Conservation (phyloP, 2,329 filamentous ascomycete genomes). For the Aspergillus intermedius region DNA sequence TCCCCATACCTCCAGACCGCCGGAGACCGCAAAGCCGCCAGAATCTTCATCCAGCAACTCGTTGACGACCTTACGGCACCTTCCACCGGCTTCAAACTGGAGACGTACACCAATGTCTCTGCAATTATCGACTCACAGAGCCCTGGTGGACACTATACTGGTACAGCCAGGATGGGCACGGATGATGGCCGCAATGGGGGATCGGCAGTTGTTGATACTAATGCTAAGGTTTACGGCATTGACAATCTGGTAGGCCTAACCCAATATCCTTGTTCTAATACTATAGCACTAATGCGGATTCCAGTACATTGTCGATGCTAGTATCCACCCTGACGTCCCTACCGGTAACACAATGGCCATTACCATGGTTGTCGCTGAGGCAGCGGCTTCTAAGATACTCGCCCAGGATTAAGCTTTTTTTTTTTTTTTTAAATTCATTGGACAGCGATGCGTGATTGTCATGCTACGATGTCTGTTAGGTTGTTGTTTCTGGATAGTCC, state of each 20-base stretch:
- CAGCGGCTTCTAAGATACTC: constrained; percentile 42
- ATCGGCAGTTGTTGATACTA: constrained; percentile 55
- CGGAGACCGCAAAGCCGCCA: constrained; percentile 17
- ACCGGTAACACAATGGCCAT: constrained; percentile 62
- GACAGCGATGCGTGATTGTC: no score
- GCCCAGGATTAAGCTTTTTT: constrained; percentile 30
- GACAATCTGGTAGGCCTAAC: constrained; percentile 48
- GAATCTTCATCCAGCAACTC: constrained; percentile 14
- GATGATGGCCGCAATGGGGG: constrained; percentile 52
- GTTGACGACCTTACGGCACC: constrained; percentile 14
- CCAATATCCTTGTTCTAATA: not conserved
- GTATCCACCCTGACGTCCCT: constrained; percentile 63
- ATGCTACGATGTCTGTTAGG: no score
- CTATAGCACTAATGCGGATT: constrained; percentile 28
- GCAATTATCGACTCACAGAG: constrained; percentile 31
- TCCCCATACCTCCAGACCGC: constrained; percentile 20
- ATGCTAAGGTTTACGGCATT: constrained; percentile 61
- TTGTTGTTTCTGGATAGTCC: no score
- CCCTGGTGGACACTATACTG: constrained; percentile 41
- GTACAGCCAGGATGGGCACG: constrained; percentile 56
- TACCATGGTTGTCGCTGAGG: constrained; percentile 59
- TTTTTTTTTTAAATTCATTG: no score
- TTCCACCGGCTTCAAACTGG: constrained; percentile 16
- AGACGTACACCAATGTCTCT: constrained; percentile 17
- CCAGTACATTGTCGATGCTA: constrained; percentile 56